A percentile compares a stretch with the other conserved stretches of the same genome.
These are phyloP conservation scores for Debaryomyces hansenii DNA, from an alignment of 805 yeast species.

Conservation along the genomic window DNA sequence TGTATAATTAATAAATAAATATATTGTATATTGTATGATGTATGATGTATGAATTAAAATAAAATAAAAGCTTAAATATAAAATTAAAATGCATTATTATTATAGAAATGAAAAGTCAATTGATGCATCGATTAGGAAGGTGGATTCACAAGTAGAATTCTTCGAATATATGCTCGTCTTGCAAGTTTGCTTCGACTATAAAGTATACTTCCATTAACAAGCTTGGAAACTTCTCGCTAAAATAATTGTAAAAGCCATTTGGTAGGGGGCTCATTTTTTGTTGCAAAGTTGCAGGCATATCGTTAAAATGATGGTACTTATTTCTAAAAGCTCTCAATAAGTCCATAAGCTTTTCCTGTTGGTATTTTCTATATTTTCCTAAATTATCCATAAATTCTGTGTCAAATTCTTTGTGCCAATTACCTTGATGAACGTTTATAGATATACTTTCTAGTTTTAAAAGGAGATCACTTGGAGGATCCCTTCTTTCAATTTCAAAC, in stretches of 20 bases:
- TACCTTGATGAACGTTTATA: conserved; percentile 48
- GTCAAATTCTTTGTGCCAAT: conserved; percentile 82
- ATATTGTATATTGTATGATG: background rate
- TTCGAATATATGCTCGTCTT: conserved; percentile 61
- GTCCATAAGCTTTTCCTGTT: conserved; percentile 76
- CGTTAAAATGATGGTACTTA: conserved; percentile 93
- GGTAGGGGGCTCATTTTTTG: conserved; percentile 76
- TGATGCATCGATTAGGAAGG: too few relatives aligned
- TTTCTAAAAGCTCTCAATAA: conserved; percentile 85
- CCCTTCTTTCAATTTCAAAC: conserved; percentile 80
- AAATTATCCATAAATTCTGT: conserved; percentile 73
- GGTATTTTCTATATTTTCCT: conserved; percentile 89
- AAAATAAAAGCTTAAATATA: conserved; percentile 1
- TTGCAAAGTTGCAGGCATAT: conserved; percentile 69
- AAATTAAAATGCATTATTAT: background rate
- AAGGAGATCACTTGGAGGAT: conserved; percentile 68
- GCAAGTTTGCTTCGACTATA: conserved; percentile 55
- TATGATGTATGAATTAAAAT: too few relatives aligned
- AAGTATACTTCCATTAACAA: conserved; percentile 73
- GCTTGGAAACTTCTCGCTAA: conserved; percentile 72
- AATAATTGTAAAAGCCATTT: conserved; percentile 78
- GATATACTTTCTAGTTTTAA: conserved; percentile 55
- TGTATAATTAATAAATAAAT: background rate
- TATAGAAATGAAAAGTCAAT: background rate
- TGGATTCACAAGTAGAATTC: conserved; percentile 27